phyloP scores from a whole-genome alignment of 768 basidiomycete species.

The Kwoniella sp. region DNA sequence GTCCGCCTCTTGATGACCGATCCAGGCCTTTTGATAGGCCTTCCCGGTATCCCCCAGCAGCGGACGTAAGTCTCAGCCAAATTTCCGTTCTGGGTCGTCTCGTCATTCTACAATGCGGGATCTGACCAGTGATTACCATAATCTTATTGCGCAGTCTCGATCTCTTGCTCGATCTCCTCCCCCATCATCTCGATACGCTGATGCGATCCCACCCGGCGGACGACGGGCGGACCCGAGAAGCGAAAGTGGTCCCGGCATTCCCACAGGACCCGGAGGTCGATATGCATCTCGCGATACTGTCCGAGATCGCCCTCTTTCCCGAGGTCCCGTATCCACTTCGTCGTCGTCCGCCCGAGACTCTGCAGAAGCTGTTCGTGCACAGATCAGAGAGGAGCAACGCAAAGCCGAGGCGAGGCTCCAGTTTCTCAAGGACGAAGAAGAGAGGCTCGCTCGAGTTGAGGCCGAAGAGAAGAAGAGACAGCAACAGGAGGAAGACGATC shows the following conservation, averaged over 20 bases:
- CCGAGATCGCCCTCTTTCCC: background rate
- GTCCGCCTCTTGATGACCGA: slow-evolving; percentile 5
- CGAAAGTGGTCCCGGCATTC: background rate
- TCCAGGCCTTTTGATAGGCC: background rate
- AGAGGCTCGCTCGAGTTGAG: slow-evolving; percentile 14
- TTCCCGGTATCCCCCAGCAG: background rate
- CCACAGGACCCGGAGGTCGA: background rate
- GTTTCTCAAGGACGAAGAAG: slow-evolving; percentile 22
- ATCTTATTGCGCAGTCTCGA: slow-evolving; percentile 1
- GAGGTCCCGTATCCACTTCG: background rate
- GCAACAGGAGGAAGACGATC: background rate
- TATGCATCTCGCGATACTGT: background rate
- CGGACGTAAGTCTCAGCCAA: no score
- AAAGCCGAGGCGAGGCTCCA: slow-evolving; percentile 19
- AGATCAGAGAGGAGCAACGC: slow-evolving; percentile 13
- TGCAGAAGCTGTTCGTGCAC: slow-evolving; percentile 16
- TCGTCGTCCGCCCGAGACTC: background rate
- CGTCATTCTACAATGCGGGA: no score
- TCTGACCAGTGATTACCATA: no score
- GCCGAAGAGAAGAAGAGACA: slow-evolving; percentile 16
- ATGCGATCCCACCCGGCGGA: background rate
- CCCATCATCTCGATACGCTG: slow-evolving; percentile 11
- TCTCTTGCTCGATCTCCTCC: slow-evolving; percentile 9
- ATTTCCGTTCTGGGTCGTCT: no score
- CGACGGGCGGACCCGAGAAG: background rate